Base-by-base conservation (phyloP, 768 basidiomycete genomes). In the Cubamyces lactineus region DNA sequence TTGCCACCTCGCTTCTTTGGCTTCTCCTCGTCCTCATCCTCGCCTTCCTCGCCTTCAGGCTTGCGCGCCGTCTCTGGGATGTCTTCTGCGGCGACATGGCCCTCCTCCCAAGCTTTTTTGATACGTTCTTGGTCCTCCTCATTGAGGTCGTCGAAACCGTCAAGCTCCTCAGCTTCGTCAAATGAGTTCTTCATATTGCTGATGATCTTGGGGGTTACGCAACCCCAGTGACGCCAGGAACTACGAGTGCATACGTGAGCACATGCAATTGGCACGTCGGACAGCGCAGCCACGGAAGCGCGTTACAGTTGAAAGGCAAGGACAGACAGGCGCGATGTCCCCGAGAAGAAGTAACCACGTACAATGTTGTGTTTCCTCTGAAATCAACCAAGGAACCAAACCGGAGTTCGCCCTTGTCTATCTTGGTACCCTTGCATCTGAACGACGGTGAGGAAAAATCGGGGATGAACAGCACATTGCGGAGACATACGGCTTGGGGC, bases 171-270 rank as follows among this genome's bases (percentile, higher is more conserved):
- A 0, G 85, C 78, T 5, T 79, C 78, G 1, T 79, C 77, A 63
- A 89, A 82, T 2, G 77, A 73, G 13, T 79, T 78, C 76, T 94
- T 90, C 74, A 91, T 79, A 71, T 94, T 95, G 21, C 70, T 71
- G 34, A 96, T 67, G 51, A 94, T 84, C 69, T 82, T 85, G 19
- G 79, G 46, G 0, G 93, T 94, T 7, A 83, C 81, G 71, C 94
- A 96, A 19, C 94, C 94, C 93, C 93, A 96, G 70, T 96, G 94
- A 64, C 92, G 86, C 92, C 92, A 96, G 38, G 80, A 73, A 70
- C 91, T 92, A 49, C 26, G 53, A n/a, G 49, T 42, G 47, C 26
- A 49, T 26, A 30, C 0, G 24, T 5, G 34, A 30, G 23, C 7
- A 59, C 46, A 13, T 50, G 28, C 41, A 43, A 21, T 0, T 24